phyloP scores from a whole-genome alignment of 441 rosid species.

The Gossypium gossypioides region DNA sequence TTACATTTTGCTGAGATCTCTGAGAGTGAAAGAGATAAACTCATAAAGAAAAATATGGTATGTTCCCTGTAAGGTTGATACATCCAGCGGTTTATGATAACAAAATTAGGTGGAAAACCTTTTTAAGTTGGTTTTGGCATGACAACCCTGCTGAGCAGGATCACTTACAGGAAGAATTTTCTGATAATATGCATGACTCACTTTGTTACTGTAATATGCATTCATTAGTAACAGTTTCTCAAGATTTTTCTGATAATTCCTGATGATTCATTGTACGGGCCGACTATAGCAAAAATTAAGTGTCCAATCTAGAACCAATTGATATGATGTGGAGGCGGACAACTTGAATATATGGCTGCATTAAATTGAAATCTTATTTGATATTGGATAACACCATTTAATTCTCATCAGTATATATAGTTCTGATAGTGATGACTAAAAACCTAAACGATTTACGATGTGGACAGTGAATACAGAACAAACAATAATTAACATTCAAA shows the following conservation, averaged over 20 bases:
- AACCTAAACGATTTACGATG: background rate
- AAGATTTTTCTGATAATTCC: background rate
- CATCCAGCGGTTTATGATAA: conserved; percentile 1
- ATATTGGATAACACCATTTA: background rate
- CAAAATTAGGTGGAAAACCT: background rate
- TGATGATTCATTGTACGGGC: background rate
- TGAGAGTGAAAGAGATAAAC: conserved; percentile 77
- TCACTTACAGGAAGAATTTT: background rate
- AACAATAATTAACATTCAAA: background rate
- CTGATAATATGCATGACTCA: background rate
- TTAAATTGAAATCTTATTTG: background rate
- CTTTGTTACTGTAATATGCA: background rate
- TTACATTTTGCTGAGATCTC: conserved; percentile 62
- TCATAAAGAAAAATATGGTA: conserved; percentile 85
- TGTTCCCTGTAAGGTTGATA: conserved; percentile 13
- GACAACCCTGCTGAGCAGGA: background rate
- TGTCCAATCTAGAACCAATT: background rate
- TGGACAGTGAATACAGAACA: background rate
- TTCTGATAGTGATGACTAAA: background rate
- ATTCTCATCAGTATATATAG: background rate
- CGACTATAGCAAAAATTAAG: background rate
- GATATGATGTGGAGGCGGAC: background rate
- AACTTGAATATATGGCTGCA: background rate
- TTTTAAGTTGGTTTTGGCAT: conserved; percentile 2
- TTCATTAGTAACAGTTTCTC: background rate